Evolutionary conservation across 306 rosid species (phyloP).

Genomic region (Quercus suber): DNA sequence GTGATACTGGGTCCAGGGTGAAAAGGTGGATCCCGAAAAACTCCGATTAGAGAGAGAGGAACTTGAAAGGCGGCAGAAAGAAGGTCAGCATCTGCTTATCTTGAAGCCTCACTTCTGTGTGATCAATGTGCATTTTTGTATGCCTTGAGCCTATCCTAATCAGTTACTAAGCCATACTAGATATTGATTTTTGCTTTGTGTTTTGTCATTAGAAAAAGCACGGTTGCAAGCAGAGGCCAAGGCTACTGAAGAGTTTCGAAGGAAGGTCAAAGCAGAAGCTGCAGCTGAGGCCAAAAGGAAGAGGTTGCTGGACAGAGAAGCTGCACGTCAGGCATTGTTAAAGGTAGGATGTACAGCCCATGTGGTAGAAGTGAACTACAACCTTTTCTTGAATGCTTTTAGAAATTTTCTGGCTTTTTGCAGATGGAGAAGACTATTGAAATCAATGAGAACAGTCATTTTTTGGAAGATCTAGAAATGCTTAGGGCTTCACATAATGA

Average conservation of each 20-base stretch:
- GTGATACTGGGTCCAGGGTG: slow-evolving; percentile 57
- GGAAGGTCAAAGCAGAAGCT: slow-evolving; percentile 74
- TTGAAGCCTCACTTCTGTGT: slow-evolving; percentile 1
- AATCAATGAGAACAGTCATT: slow-evolving; percentile 70
- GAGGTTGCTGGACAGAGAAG: slow-evolving; percentile 90
- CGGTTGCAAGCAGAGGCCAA: slow-evolving; percentile 88
- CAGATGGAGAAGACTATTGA: slow-evolving; percentile 95
- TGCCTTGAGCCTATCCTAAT: neutral
- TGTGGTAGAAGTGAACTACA: slow-evolving; percentile 1
- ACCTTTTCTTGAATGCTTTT: slow-evolving; percentile 13
- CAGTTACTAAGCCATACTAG: neutral
- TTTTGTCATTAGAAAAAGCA: slow-evolving; percentile 66
- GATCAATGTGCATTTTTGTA: neutral
- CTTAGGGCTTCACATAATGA: slow-evolving; percentile 56
- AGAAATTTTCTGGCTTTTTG: neutral
- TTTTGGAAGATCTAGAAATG: slow-evolving; percentile 85
- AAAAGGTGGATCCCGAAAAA: slow-evolving; percentile 83
- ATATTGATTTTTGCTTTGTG: neutral
- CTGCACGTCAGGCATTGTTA: slow-evolving; percentile 87
- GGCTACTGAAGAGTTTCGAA: slow-evolving; percentile 92
- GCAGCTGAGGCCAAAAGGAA: slow-evolving; percentile 74
- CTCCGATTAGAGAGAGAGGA: slow-evolving; percentile 81
- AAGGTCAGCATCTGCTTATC: slow-evolving; percentile 51
- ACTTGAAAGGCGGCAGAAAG: slow-evolving; percentile 77
- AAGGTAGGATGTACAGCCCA: slow-evolving; percentile 38